phyloP scores from a whole-genome alignment of 176 grass and related monocot species.

The Hsuehochloa calcarea region DNA sequence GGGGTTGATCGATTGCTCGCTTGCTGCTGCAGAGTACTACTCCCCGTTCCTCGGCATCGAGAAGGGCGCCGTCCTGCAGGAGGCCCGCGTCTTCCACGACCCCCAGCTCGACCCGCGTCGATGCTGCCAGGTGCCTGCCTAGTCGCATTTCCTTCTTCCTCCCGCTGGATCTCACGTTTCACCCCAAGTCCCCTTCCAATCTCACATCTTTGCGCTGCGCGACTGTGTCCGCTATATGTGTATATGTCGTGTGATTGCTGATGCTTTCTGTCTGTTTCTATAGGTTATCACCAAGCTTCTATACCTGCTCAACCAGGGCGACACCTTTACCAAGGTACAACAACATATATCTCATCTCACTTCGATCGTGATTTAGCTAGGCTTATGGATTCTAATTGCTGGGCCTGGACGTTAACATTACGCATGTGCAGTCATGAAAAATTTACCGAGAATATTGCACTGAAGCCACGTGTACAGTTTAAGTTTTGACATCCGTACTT shows the following conservation, averaged over 20 bases:
- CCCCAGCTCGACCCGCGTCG: constrained; percentile 86
- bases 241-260: not conserved
- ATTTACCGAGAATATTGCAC: not conserved
- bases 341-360: not conserved
- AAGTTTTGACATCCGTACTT: not conserved
- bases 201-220: not conserved
- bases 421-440: not conserved
- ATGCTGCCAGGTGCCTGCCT: constrained; percentile 79
- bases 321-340: constrained; percentile 89
- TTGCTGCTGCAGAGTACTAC: constrained; percentile 66
- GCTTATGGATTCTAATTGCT: not conserved
- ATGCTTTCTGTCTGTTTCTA: constrained; percentile 19
- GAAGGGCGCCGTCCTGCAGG: constrained; percentile 96
- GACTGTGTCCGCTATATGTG: not conserved
- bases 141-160: not conserved
- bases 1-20: not conserved
- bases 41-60: constrained; percentile 96
- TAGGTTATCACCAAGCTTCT: constrained; percentile 99
- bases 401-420: not conserved
- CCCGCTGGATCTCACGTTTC: constrained; percentile 2
- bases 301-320: constrained; percentile 98
- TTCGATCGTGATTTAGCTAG: not conserved
- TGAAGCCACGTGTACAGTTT: not conserved
- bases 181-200: not conserved
- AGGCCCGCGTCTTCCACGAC: constrained; percentile 95